These are phyloP conservation scores for Penstemon eatonii DNA, from an alignment of 257 asterid genomes.

Conservation along the genomic window DNA sequence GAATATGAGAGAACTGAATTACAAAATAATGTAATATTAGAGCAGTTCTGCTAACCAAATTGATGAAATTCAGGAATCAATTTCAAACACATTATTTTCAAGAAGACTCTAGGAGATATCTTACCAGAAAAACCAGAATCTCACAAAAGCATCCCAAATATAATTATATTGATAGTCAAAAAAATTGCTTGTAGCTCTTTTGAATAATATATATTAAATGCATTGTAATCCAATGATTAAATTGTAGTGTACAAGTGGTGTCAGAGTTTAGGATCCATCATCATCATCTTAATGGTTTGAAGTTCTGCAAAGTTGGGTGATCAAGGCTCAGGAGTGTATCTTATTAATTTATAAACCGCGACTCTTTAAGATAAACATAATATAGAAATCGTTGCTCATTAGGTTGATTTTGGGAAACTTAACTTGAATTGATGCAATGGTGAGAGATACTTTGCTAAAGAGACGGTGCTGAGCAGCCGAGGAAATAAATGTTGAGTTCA, in stretches of 20 bases:
- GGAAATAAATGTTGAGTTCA: neutral
- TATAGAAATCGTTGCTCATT: neutral
- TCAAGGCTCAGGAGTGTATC: conserved; percentile 1
- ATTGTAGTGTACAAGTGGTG: conserved; percentile 4
- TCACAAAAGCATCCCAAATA: conserved; percentile 4
- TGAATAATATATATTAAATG: conserved; percentile 1
- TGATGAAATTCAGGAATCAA: neutral
- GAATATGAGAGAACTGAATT: conserved; percentile 1
- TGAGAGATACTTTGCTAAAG: conserved; percentile 10
- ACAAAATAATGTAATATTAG: neutral
- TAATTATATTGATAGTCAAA: neutral
- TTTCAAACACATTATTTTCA: conserved; percentile 10
- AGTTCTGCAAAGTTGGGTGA: neutral
- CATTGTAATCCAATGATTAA: conserved; percentile 7
- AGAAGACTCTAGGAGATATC: neutral
- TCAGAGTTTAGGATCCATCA: conserved; percentile 4
- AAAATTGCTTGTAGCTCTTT: neutral
- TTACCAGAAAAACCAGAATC: neutral
- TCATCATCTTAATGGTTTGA: neutral
- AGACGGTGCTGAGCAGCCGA: conserved; percentile 16
- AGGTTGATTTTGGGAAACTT: conserved; percentile 3
- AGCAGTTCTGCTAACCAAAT: conserved; percentile 9
- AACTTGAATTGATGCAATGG: conserved; percentile 1
- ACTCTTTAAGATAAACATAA: conserved; percentile 1
- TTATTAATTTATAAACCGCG: conserved; percentile 3